Percentiles rank a stretch among this genome's conserved stretches.
Evolutionary conservation across 2,329 filamentous ascomycete genomes (phyloP).

Genomic region (Aspergillus calidoustus): DNA sequence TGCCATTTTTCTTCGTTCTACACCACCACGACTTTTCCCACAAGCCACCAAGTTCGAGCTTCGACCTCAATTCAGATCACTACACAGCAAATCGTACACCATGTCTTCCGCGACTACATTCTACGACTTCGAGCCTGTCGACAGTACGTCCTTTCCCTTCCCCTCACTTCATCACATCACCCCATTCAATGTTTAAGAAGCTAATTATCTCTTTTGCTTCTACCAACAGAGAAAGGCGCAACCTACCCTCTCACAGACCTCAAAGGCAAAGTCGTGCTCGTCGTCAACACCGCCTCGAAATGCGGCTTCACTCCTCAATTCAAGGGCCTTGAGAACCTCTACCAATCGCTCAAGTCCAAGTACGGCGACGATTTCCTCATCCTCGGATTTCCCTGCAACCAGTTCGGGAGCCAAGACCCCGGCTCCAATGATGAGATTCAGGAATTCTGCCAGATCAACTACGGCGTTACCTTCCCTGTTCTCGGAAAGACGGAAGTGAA

Average conservation of each 20-base stretch:
- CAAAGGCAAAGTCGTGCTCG: slow-evolving; percentile 89
- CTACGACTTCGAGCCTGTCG: slow-evolving; percentile 63
- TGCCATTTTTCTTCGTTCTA: not conserved
- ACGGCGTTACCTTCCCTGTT: slow-evolving; percentile 89
- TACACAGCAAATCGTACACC: slow-evolving; percentile 28
- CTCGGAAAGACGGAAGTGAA: slow-evolving; percentile 94
- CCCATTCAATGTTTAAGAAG: not conserved
- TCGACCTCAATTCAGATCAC: not conserved
- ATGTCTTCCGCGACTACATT: slow-evolving; percentile 64
- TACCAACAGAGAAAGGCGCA: slow-evolving; percentile 68
- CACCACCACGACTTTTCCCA: not conserved
- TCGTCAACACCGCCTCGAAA: slow-evolving; percentile 98
- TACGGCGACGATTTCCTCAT: slow-evolving; percentile 80
- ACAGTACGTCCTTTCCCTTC: slow-evolving; percentile 51
- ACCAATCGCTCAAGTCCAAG: slow-evolving; percentile 73
- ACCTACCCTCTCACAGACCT: slow-evolving; percentile 72
- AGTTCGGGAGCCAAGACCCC: slow-evolving; percentile 91
- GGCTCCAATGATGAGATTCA: slow-evolving; percentile 81
- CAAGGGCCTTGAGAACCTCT: slow-evolving; percentile 85
- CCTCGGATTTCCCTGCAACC: slow-evolving; percentile 98
- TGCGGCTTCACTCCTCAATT: slow-evolving; percentile 99
- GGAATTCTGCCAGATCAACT: slow-evolving; percentile 88
- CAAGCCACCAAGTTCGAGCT: not conserved
- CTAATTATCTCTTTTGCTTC: slow-evolving; percentile 14
- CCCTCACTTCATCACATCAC: not conserved